Base-by-base conservation (phyloP, 1,284 basidiomycete species). In the Apiotrichum sp. region DNA sequence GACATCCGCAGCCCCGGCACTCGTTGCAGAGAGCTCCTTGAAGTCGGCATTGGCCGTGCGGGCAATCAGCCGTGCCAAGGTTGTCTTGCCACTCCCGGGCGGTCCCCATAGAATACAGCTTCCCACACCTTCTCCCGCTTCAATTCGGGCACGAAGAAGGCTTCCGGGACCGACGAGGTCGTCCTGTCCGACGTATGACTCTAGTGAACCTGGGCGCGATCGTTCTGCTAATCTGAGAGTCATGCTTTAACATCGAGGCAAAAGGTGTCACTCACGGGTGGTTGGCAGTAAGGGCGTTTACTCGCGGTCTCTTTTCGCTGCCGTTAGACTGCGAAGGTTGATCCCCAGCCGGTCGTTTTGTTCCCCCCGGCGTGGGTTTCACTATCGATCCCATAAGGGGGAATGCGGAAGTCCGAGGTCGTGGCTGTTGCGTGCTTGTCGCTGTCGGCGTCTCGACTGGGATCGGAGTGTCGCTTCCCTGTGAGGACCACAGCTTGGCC, bases 1-100 rank as follows among this genome's bases (percentile, higher is more conserved):
- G n/a, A 93, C 84, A 48, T 95, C 89, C 38, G 83, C 83, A 1
- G 88, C 84, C 0, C 87, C 86, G 0, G 86, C 83, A 36, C 75
- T 82, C 0, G 87, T 88, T 1, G 87, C 86, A 57, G 84, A 85
- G n/a, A 89, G 75, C 65, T 89, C 87, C 62, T 83, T 86, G 68
- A 88, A 88, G 9, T 83, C 78, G 11, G 82, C 83, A 63, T 83
- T 62, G 4, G 72, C 67, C 3, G 67, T 71, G 47, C 63, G 66
- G 13, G 70, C 71, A 43, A 73, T 73, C 32, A 74, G 56, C 16
- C 71, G 63, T 3, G 72, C 72, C n/a, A 74, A 54, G 0, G 71
- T 74, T 66, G 75, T 76, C 62, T 76, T 76, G 7, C 75, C 75
- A 33, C 68, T 66, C 31, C 75, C 73, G 0, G 75, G 75, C 4